A percentile compares a stretch with the other conserved stretches of the same genome.
Evolutionary conservation across 2,329 filamentous ascomycete species (phyloP).

Genomic region (Calonectria pseudoturangicola): DNA sequence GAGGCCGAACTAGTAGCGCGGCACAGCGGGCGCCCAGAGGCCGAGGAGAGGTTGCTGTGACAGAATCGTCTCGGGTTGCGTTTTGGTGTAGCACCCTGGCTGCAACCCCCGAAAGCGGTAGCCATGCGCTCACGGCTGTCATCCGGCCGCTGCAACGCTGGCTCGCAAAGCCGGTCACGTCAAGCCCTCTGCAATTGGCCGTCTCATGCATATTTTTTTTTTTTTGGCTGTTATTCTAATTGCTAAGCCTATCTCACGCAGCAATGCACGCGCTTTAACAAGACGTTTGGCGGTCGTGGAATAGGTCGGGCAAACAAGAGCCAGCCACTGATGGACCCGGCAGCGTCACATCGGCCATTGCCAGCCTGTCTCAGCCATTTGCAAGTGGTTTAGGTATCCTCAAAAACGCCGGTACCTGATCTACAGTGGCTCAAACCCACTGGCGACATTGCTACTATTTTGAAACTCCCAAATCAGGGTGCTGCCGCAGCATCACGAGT

Average conservation of each 20-base stretch:
- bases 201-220: not conserved
- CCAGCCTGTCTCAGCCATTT: slow-evolving; percentile 32
- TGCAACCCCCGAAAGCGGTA: slow-evolving; percentile 31
- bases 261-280: slow-evolving; percentile 17
- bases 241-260: not conserved
- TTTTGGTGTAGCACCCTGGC: slow-evolving; percentile 54
- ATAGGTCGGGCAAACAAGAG: slow-evolving; percentile 20
- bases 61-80: slow-evolving; percentile 60
- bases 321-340: not conserved
- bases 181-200: not conserved
- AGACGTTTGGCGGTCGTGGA: slow-evolving; percentile 10
- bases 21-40: slow-evolving; percentile 42
- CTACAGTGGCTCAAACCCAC: slow-evolving; percentile 40
- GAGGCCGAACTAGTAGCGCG: slow-evolving; percentile 46
- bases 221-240: not conserved
- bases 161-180: not conserved
- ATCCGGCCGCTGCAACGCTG: slow-evolving; percentile 15
- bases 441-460: slow-evolving; percentile 34
- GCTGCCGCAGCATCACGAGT: slow-evolving; percentile 18
- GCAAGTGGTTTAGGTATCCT: slow-evolving; percentile 17
- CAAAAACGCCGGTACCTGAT: slow-evolving; percentile 29
- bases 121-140: not conserved
- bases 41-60: slow-evolving; percentile 55
- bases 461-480: slow-evolving; percentile 32
- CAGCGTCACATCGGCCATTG: slow-evolving; percentile 34